Percentiles rank a stretch among this genome's conserved stretches.
These are phyloP conservation scores for Zopfia rhizophila DNA, from an alignment of 2,329 filamentous ascomycete genomes.

Conservation along the genomic window DNA sequence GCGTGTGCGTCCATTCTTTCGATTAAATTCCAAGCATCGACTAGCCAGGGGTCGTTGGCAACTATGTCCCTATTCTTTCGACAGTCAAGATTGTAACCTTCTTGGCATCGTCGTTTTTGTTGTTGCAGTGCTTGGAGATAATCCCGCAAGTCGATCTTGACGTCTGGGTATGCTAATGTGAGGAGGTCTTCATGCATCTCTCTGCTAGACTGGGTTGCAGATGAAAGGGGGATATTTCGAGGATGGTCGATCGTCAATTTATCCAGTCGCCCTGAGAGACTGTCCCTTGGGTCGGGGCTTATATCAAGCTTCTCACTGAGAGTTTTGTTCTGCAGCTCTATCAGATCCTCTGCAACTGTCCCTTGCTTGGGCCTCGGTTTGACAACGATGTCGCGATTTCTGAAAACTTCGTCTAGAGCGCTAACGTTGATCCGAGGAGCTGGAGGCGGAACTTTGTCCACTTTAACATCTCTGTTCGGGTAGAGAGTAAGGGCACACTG, in stretches of 20 bases:
- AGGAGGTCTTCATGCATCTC: constrained; percentile 51
- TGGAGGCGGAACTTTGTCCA: constrained; percentile 59
- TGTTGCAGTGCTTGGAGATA: constrained; percentile 50
- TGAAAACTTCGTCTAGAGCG: constrained; percentile 56
- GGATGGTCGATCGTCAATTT: constrained; percentile 46
- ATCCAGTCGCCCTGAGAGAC: constrained; percentile 39
- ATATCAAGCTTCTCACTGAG: constrained; percentile 39
- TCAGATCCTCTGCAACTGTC: constrained; percentile 47
- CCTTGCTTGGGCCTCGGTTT: constrained; percentile 42
- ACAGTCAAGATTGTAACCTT: constrained; percentile 69
- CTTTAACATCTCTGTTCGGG: constrained; percentile 61
- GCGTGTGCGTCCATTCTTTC: constrained; percentile 72
- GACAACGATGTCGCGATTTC: constrained; percentile 42
- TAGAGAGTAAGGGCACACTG: constrained; percentile 65
- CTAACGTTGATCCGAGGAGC: constrained; percentile 56
- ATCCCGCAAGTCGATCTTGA: constrained; percentile 45
- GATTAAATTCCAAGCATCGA: constrained; percentile 82
- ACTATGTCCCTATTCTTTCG: constrained; percentile 73
- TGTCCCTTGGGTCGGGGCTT: constrained; percentile 32
- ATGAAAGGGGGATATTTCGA: constrained; percentile 39
- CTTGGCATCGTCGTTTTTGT: constrained; percentile 64
- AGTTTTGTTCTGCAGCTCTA: constrained; percentile 42
- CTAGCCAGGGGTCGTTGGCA: constrained; percentile 77
- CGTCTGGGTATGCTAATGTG: constrained; percentile 46
- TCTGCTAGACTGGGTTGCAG: constrained; percentile 41